Percentiles rank a stretch among this genome's conserved stretches.
These are phyloP conservation scores for Geotrichum phurueaensis DNA, from an alignment of 1,139 yeast species.

Conservation along the genomic window DNA sequence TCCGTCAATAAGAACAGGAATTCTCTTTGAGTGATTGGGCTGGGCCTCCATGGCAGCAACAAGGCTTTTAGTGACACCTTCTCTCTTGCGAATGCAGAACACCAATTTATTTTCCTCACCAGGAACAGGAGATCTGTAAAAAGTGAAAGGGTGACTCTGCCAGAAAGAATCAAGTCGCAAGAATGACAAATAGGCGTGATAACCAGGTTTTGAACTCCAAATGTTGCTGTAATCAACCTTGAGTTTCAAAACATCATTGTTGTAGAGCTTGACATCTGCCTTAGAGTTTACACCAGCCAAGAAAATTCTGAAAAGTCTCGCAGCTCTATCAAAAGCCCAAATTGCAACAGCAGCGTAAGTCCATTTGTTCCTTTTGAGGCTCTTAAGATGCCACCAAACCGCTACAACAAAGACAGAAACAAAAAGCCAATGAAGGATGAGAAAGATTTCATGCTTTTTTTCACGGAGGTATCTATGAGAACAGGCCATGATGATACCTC, in stretches of 20 bases:
- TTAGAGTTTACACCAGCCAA: conserved; percentile 39
- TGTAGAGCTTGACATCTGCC: conserved; percentile 34
- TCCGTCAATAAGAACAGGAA: conserved; percentile 47
- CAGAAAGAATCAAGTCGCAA: conserved; percentile 43
- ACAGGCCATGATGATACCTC: conserved; percentile 41
- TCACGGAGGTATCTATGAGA: conserved; percentile 50
- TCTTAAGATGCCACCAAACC: conserved; percentile 40
- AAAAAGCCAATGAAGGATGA: conserved; percentile 49
- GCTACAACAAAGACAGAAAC: conserved; percentile 40
- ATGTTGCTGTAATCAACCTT: conserved; percentile 26
- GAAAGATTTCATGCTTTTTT: conserved; percentile 57
- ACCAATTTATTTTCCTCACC: conserved; percentile 27
- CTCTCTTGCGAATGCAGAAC: conserved; percentile 34
- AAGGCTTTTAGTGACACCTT: conserved; percentile 28
- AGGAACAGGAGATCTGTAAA: conserved; percentile 33
- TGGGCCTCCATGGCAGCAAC: conserved; percentile 16
- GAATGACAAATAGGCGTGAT: conserved; percentile 53
- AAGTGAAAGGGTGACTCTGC: conserved; percentile 68
- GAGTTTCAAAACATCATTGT: conserved; percentile 28
- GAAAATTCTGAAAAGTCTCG: conserved; percentile 35
- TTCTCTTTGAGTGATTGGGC: conserved; percentile 17
- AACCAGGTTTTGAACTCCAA: conserved; percentile 49
- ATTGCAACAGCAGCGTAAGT: conserved; percentile 35
- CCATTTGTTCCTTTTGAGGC: conserved; percentile 40
- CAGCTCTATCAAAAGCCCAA: conserved; percentile 39